Evolutionary conservation across 495 filamentous ascomycete genomes (phyloP).

Genomic region (Tuber calosporum): DNA sequence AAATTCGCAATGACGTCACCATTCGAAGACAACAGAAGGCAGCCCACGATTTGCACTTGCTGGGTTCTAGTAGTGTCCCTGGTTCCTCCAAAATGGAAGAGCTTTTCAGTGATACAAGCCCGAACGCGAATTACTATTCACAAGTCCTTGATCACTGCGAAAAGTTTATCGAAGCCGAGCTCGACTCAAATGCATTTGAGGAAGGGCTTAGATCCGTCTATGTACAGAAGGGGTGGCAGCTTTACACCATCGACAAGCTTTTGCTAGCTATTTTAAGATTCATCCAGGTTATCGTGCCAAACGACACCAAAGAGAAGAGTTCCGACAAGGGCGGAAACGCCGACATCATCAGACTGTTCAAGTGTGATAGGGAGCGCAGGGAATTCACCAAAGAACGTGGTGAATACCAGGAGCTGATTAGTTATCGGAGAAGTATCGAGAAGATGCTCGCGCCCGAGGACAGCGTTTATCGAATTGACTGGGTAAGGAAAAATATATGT

Average conservation of each 20-base stretch:
- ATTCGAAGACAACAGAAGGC: constrained; percentile 65
- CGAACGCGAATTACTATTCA: constrained; percentile 59
- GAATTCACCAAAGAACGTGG: constrained; percentile 44
- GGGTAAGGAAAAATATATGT: constrained; percentile 29
- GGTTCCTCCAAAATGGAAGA: constrained; percentile 70
- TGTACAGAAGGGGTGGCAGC: constrained; percentile 74
- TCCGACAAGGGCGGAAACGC: constrained; percentile 70
- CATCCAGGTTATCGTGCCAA: constrained; percentile 63
- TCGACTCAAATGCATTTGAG: constrained; percentile 73
- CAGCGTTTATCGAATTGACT: constrained; percentile 39
- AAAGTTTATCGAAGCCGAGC: constrained; percentile 62
- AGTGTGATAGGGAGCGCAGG: constrained; percentile 53
- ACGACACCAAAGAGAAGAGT: constrained; percentile 85
- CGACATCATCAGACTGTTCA: constrained; percentile 62
- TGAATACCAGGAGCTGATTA: constrained; percentile 41
- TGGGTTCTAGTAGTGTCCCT: background rate
- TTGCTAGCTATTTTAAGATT: constrained; percentile 68
- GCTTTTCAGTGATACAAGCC: constrained; percentile 63
- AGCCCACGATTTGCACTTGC: constrained; percentile 67
- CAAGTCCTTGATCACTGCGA: constrained; percentile 64
- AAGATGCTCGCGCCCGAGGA: constrained; percentile 33
- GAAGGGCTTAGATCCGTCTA: constrained; percentile 85
- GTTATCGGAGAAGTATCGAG: constrained; percentile 37
- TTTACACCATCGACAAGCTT: constrained; percentile 84
- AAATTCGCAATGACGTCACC: constrained; percentile 63